Evolutionary conservation across 768 basidiomycete species (phyloP).

Genomic region (Cystobasidium tubakii): DNA sequence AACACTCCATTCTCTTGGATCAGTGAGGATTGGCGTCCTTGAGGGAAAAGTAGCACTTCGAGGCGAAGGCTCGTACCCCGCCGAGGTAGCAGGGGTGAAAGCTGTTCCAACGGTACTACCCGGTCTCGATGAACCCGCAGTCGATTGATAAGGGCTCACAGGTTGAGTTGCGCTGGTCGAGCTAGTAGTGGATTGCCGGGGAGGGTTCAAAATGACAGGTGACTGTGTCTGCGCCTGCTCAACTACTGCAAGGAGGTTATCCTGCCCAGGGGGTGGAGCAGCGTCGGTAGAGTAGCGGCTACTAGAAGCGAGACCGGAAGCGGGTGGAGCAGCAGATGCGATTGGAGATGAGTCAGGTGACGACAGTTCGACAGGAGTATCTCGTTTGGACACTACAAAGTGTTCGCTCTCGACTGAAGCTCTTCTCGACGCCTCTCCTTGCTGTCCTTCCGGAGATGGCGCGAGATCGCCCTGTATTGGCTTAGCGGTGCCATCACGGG

Average conservation of each 20-base stretch:
- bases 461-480: not conserved
- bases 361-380: not conserved
- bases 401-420: not conserved
- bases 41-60: slow-evolving; percentile 28
- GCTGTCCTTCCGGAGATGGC: not conserved
- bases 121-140: slow-evolving; percentile 14
- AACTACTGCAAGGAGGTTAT: not conserved
- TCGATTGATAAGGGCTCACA: slow-evolving; percentile 14
- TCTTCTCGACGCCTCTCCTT: not conserved
- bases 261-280: slow-evolving; percentile 15
- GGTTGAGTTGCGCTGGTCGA: not conserved
- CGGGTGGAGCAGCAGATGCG: not conserved
- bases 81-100: slow-evolving; percentile 32
- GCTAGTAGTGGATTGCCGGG: not conserved
- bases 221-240: slow-evolving; percentile 20
- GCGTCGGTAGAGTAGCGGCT: slow-evolving; percentile 18
- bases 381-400: not conserved
- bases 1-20: slow-evolving; percentile 60
- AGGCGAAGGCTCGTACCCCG: slow-evolving; percentile 13
- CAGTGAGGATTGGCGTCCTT: slow-evolving; percentile 41
- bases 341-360: not conserved
- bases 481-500: not conserved
- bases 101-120: slow-evolving; percentile 27
- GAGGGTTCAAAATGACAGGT: not conserved
- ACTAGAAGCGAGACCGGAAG: not conserved